Evolutionary conservation across 1,284 basidiomycete genomes (phyloP), one percentile per base, ranked within the genome.

Genomic region (Fistulinella cinereoalba): DNA sequence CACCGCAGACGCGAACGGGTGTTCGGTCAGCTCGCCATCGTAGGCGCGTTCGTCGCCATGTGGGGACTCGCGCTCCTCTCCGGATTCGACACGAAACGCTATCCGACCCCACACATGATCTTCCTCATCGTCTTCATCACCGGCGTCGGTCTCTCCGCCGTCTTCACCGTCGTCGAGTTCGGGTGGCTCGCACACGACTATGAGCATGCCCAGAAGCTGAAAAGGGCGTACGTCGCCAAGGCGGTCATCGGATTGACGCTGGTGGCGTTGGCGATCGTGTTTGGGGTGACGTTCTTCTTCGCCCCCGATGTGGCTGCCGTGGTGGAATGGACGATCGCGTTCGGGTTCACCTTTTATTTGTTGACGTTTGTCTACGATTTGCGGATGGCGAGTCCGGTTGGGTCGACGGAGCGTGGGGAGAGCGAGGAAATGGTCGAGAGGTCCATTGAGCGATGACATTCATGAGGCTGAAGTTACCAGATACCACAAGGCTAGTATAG

Each of bases 111-210:
- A 10, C 85, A 88, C 58, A 65, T 80, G 15, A 49, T 69, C 16
- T 87, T 85, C 54, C 72, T 88, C 19, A 71, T 86, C 29, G 66
- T 88, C 7, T 85, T 84, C 60, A 77, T 84, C 46, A 24, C 79
- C 22, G 81, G 82, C 12, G 79, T 88, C 1, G 77, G 72, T 2
- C 58, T 88, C 28, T 83, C 80, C 48, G 83, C 83, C 9, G 76
- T 88, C 31, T 88, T 88, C 66, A 83, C 83, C 5, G 70, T 86
- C 15, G 48, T 77, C n/a, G 85, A 89, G 73, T 87, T 78, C 50
- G 71, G 75, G 5, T 86, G 81, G 81, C 70, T 88, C 40, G 75
- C 76, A 52, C 72, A 77, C 44, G 77, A 81, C 45, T 84, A 78
- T 46, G 49, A 50, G 2, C 70, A 73, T 27, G 57, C 75, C 6